Evolutionary conservation across 2,329 filamentous ascomycete genomes (phyloP).

Genomic region (Aspergillus sp.): DNA sequence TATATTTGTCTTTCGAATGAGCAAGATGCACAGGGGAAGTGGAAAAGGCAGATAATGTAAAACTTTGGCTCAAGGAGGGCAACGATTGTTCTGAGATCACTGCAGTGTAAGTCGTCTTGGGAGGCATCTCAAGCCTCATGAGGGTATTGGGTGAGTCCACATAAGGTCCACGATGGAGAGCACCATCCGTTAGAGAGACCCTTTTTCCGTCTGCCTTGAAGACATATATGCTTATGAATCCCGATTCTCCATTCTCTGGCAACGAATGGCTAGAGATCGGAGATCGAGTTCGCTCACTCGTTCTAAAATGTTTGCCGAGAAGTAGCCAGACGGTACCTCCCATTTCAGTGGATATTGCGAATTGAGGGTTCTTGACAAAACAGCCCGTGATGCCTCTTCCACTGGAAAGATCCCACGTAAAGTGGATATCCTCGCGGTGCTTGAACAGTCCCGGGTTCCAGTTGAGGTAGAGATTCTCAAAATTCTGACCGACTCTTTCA

Average conservation of each 20-base stretch:
- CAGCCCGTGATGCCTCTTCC: conserved; percentile 63
- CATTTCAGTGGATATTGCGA: conserved; percentile 48
- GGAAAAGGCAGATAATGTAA: conserved; percentile 81
- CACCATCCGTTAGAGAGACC: conserved; percentile 69
- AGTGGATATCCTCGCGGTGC: conserved; percentile 82
- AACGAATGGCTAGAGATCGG: conserved; percentile 24
- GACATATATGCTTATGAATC: conserved; percentile 83
- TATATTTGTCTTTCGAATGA: conserved; percentile 58
- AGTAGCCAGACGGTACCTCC: conserved; percentile 74
- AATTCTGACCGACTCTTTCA: conserved; percentile 82
- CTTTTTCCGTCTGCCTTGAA: conserved; percentile 67
- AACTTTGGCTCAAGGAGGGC: conserved; percentile 68
- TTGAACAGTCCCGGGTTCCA: conserved; percentile 88
- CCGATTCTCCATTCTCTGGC: conserved; percentile 52
- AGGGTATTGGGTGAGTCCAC: conserved; percentile 93
- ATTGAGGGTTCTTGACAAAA: conserved; percentile 62
- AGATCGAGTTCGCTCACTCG: conserved; percentile 48
- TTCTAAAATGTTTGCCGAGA: conserved; percentile 79
- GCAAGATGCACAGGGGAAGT: conserved; percentile 56
- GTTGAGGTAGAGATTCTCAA: conserved; percentile 93
- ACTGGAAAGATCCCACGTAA: conserved; percentile 68
- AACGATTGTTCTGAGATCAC: conserved; percentile 77
- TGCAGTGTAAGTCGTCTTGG: conserved; percentile 52
- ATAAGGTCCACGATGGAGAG: conserved; percentile 72
- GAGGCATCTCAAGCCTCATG: conserved; percentile 63